These are phyloP conservation scores for Strobilomyces dryophilus DNA, from an alignment of 768 basidiomycete genomes.

Conservation along the genomic window DNA sequence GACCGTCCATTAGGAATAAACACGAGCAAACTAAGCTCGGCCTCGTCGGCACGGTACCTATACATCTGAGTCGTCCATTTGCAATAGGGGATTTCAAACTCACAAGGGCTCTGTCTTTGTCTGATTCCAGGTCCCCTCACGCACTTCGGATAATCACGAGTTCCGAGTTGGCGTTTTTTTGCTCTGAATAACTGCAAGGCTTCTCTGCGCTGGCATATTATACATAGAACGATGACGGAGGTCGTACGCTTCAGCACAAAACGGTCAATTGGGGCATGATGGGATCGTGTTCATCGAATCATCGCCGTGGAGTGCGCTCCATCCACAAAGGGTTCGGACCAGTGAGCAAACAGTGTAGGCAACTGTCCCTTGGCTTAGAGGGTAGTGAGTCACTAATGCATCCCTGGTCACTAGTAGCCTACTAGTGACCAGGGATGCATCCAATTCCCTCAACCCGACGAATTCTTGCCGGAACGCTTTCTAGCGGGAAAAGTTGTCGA, in stretches of 20 bases:
- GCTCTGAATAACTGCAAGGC: neutral
- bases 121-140: too few species aligned
- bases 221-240: too few species aligned
- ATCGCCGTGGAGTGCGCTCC: neutral
- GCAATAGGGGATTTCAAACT: too few species aligned
- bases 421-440: constrained; percentile 32
- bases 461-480: constrained; percentile 34
- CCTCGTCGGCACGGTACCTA: too few species aligned
- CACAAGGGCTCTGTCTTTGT: too few species aligned
- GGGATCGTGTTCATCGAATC: neutral
- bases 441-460: constrained; percentile 29
- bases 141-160: too few species aligned
- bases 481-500: neutral
- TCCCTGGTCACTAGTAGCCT: too few species aligned
- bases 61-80: too few species aligned
- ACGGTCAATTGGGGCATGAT: too few species aligned
- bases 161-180: too few species aligned
- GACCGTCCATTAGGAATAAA: neutral
- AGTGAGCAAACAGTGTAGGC: neutral
- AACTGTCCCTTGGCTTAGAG: constrained; percentile 10
- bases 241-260: too few species aligned
- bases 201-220: neutral
- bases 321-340: neutral
- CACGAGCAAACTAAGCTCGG: neutral
- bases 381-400: too few species aligned